Evolutionary conservation across 257 asterid species (phyloP).

Genomic region (Echium plantagineum): DNA sequence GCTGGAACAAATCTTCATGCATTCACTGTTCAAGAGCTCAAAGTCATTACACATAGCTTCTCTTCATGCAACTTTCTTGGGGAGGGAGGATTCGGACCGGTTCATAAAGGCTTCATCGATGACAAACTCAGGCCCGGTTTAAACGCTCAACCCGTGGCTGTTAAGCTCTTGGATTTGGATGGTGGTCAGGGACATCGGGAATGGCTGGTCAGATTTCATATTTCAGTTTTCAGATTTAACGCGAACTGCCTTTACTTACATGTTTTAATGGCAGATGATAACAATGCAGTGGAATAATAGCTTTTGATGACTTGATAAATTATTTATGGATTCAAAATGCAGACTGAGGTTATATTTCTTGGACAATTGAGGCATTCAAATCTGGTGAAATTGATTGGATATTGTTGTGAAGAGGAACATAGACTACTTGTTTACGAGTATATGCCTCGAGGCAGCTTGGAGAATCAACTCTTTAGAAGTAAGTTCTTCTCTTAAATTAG

Average conservation of each 20-base stretch:
- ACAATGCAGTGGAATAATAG: too few relatives aligned
- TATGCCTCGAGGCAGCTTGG: constrained; percentile 95
- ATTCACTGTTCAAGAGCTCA: constrained; percentile 69
- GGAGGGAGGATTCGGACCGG: constrained; percentile 96
- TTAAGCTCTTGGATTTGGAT: constrained; percentile 80
- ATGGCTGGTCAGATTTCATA: constrained; percentile 58
- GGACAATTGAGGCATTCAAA: constrained; percentile 81
- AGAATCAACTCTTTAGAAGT: constrained; percentile 87
- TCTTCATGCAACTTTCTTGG: constrained; percentile 74
- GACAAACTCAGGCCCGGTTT: constrained; percentile 68
- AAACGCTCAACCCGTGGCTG: constrained; percentile 95
- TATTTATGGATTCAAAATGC: constrained; percentile 2
- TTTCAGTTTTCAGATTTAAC: too few relatives aligned
- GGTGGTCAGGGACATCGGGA: constrained; percentile 87
- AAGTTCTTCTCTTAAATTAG: constrained; percentile 12
- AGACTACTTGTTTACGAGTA: constrained; percentile 82
- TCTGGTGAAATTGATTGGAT: constrained; percentile 89
- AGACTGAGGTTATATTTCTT: constrained; percentile 80
- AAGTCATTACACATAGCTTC: constrained; percentile 65
- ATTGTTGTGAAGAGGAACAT: constrained; percentile 92
- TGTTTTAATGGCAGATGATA: too few relatives aligned
- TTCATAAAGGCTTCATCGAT: constrained; percentile 88
- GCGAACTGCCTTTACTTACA: too few relatives aligned
- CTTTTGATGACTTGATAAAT: not conserved
- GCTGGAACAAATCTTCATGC: constrained; percentile 64